Evolutionary conservation across 1,284 basidiomycete genomes (phyloP), one percentile per base, ranked within the genome.

Genomic region (Rhodotorula sp.): DNA sequence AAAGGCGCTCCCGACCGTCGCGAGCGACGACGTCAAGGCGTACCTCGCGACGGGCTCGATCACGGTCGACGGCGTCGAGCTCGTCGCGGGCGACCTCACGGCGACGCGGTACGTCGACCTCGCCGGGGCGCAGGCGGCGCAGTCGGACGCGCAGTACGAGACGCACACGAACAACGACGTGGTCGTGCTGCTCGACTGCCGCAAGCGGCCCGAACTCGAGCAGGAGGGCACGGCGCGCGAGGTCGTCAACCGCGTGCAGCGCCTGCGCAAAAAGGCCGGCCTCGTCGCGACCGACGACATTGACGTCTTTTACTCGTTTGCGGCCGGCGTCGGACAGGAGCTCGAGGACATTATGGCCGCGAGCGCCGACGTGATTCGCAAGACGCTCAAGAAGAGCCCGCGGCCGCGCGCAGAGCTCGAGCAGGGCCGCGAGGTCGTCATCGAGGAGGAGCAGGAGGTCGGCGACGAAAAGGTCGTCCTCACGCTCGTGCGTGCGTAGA

Each of bases 281-380:
- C 84, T 99, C 76, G 92, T 94, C 81, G 90, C 94, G 42, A 95
- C 93, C 17, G 97, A 99, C 81, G 93, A 97, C 80, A 89, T 98
- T 56, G 87, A 93, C 68, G 88, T 97, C 55, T 96, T 90, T 83
- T 96, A 96, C 84, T 84, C 83, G 71, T 92, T 97, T 80, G 62
- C 63, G 19, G 61, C 67, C 34, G 69, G 71, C n/a, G 46, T 73
- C 42, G 71, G 71, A 23, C 60, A 55, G 45, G 89, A 91, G 78
- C 81, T 98, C 72, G 83, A 88, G 42, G 83, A 84, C n/a, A 91
- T 92, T 55, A 87, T 97, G 77, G 81, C 82, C 67, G 85, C 87
- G 73, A 87, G 92, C 78, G 84, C 84, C 17, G 92, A 92, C 59
- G 84, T 89, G 74, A 90, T 99, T 78, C 81, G 85, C 77, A 90